Conservation (phyloP, 2,329 filamentous ascomycete genomes). For the Xylaria sp. region DNA sequence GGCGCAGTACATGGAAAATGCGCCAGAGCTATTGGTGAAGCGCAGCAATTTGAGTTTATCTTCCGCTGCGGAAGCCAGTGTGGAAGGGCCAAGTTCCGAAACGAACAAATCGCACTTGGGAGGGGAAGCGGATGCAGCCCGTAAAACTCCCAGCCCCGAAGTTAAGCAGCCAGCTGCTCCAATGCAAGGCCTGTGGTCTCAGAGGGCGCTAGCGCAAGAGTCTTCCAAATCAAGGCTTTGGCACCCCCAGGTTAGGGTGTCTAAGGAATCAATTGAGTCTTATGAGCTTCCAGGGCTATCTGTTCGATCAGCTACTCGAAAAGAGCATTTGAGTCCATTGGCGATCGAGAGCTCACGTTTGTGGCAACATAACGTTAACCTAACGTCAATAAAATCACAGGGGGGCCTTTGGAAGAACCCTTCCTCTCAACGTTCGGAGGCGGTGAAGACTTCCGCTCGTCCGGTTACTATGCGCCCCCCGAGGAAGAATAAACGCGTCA, state of each 20-base stretch:
- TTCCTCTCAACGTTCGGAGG: conserved; percentile 31
- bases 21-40: conserved; percentile 53
- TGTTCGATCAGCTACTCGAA: conserved; percentile 53
- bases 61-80: conserved; percentile 53
- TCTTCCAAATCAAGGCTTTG: conserved; percentile 41
- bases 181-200: conserved; percentile 43
- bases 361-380: conserved; percentile 52
- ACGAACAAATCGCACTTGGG: conserved; percentile 61
- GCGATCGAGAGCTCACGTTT: conserved; percentile 53
- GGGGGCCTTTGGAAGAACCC: conserved; percentile 46
- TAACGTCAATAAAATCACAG: background rate
- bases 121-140: conserved; percentile 41
- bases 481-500: conserved; percentile 66
- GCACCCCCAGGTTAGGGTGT: conserved; percentile 30
- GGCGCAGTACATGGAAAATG: conserved; percentile 57
- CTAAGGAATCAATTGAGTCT: conserved; percentile 8
- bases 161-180: conserved; percentile 24
- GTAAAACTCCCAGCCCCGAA: conserved; percentile 29
- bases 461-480: conserved; percentile 64
- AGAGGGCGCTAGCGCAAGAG: conserved; percentile 25
- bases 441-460: conserved; percentile 50
- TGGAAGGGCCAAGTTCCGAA: conserved; percentile 66
- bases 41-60: conserved; percentile 55
- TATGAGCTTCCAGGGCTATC: conserved; percentile 49
- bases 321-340: conserved; percentile 48